Conservation (phyloP, 805 yeast genomes). For the Saccharomycopsis javanensis region DNA sequence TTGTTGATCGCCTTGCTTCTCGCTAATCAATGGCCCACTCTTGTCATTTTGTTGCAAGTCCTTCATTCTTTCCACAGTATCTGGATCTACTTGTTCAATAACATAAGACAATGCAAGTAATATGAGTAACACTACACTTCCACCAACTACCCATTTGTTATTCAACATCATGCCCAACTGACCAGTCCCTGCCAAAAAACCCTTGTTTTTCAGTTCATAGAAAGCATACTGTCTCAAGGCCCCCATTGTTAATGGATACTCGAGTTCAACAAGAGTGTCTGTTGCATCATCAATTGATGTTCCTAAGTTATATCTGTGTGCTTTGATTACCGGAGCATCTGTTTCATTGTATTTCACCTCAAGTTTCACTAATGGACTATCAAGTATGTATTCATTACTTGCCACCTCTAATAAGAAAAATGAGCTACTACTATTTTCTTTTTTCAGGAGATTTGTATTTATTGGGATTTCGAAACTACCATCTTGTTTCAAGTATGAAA, state of each 20-base stretch:
- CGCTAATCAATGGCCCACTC: background rate
- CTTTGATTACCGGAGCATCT: background rate
- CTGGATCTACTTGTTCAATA: constrained; percentile 17
- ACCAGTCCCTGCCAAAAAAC: constrained; percentile 17
- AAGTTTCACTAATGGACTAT: constrained; percentile 4
- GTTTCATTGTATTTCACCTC: constrained; percentile 1
- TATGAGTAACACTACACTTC: constrained; percentile 5
- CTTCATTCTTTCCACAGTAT: constrained; percentile 11
- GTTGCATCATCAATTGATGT: background rate
- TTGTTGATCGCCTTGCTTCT: background rate
- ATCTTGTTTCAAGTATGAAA: background rate
- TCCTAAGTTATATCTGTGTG: constrained; percentile 13
- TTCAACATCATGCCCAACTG: constrained; percentile 16
- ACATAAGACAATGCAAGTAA: constrained; percentile 10
- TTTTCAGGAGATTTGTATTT: background rate
- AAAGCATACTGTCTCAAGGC: constrained; percentile 2
- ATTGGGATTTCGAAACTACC: background rate
- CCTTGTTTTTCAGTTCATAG: constrained; percentile 16
- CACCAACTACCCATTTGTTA: constrained; percentile 14
- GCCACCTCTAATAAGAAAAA: constrained; percentile 13
- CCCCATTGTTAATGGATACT: constrained; percentile 11
- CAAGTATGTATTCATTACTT: constrained; percentile 6
- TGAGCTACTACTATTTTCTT: constrained; percentile 3
- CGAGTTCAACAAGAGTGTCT: constrained; percentile 2
- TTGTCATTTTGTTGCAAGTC: background rate